Evolutionary conservation across 306 rosid genomes (phyloP).

Genomic region (Vigna angularis): DNA sequence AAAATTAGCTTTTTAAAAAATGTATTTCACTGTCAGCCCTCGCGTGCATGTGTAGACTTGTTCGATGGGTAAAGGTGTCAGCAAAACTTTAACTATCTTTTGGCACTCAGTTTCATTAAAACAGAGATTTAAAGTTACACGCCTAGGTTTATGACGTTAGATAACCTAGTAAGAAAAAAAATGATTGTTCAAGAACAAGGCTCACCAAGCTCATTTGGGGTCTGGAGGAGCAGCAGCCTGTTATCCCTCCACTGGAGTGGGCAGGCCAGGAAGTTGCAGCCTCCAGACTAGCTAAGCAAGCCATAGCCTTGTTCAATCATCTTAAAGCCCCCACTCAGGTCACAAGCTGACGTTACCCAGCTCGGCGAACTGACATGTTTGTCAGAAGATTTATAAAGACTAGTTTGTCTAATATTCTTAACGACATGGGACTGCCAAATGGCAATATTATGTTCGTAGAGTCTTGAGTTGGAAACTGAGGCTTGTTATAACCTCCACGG

Average conservation of each 20-base stretch:
- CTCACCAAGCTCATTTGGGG: not conserved
- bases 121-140: too few species aligned
- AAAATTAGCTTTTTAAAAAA: not conserved
- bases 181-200: not conserved
- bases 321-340: not conserved
- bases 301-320: not conserved
- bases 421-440: not conserved
- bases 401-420: too few species aligned
- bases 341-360: not conserved
- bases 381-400: too few species aligned
- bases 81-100: too few species aligned
- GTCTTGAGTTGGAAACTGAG: not conserved
- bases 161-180: not conserved
- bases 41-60: conserved; percentile 8
- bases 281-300: not conserved
- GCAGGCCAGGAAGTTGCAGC: not conserved
- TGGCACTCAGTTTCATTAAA: too few species aligned
- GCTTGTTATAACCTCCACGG: too few species aligned
- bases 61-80: not conserved
- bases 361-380: not conserved
- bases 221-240: not conserved
- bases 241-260: not conserved
- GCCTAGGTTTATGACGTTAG: too few species aligned
- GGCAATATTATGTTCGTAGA: not conserved
- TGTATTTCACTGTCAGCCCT: not conserved